Conservation (phyloP, 1,284 basidiomycete species). For the Trametes versicolor region DNA sequence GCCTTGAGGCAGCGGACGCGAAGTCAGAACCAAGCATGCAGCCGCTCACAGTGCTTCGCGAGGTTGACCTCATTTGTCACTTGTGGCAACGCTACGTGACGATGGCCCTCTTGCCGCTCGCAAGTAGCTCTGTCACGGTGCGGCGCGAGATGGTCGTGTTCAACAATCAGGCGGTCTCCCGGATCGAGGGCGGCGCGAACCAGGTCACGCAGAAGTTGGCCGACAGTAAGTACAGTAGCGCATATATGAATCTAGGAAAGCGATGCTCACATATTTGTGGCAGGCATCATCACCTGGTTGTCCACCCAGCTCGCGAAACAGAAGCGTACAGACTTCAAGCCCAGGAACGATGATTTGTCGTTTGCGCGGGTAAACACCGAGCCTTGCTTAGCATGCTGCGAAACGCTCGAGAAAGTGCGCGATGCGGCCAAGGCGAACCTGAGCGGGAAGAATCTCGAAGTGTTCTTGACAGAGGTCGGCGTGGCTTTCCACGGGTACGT, state of each 20-base stretch:
- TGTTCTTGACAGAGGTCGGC: conserved; percentile 94
- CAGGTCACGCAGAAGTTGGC: conserved; percentile 84
- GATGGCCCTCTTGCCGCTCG: conserved; percentile 90
- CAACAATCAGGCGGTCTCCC: conserved; percentile 90
- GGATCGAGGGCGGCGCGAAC: conserved; percentile 91
- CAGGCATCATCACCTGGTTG: conserved; percentile 78
- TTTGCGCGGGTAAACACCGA: conserved; percentile 97
- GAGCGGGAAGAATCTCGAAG: conserved; percentile 92
- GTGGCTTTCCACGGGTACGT: conserved; percentile 91
- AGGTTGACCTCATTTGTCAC: conserved; percentile 91
- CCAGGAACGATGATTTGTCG: conserved; percentile 93
- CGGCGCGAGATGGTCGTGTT: conserved; percentile 95
- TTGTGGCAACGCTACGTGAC: conserved; percentile 98
- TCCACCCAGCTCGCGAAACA: conserved; percentile 86
- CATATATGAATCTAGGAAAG: not conserved
- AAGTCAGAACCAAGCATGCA: conserved; percentile 87
- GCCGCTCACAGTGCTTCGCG: conserved; percentile 71
- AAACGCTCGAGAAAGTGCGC: conserved; percentile 84
- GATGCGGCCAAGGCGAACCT: conserved; percentile 79
- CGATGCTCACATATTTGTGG: not conserved
- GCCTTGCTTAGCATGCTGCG: conserved; percentile 91
- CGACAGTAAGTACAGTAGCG: conserved; percentile 69
- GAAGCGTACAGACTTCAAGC: conserved; percentile 97
- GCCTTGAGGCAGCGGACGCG: conserved; percentile 78
- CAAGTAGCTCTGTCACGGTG: conserved; percentile 86